These are phyloP conservation scores for Rutstroemia sp. DNA, from an alignment of 2,329 filamentous ascomycete genomes.

Conservation along the genomic window DNA sequence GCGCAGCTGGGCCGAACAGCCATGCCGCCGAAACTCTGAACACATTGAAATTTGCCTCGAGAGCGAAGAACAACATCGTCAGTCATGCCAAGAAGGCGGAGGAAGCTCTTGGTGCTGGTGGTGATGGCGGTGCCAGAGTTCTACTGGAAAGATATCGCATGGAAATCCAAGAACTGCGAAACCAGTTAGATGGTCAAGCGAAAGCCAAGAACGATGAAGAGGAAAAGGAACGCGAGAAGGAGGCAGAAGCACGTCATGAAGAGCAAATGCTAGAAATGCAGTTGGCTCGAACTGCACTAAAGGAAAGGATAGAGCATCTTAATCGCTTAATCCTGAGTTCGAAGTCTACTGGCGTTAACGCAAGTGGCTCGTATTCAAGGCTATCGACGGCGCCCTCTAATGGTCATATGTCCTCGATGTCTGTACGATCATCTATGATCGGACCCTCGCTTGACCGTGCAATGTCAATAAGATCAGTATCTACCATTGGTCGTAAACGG, in stretches of 20 bases:
- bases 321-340: slow-evolving; percentile 93
- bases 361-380: slow-evolving; percentile 61
- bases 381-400: slow-evolving; percentile 39
- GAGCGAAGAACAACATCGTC: slow-evolving; percentile 96
- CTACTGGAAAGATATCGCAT: slow-evolving; percentile 87
- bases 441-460: slow-evolving; percentile 58
- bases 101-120: slow-evolving; percentile 67
- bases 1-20: slow-evolving; percentile 59
- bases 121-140: slow-evolving; percentile 80
- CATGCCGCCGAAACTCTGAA: slow-evolving; percentile 88
- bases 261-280: slow-evolving; percentile 99
- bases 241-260: slow-evolving; percentile 81
- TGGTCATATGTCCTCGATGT: slow-evolving; percentile 43
- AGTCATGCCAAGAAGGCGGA: slow-evolving; percentile 94
- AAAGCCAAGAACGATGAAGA: slow-evolving; percentile 62
- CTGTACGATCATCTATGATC: slow-evolving; percentile 62
- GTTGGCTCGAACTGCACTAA: slow-evolving; percentile 86
- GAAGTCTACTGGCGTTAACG: slow-evolving; percentile 91
- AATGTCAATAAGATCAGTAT: slow-evolving; percentile 55
- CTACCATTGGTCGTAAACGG: slow-evolving; percentile 26
- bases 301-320: slow-evolving; percentile 94
- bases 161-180: slow-evolving; percentile 56
- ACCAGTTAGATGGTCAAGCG: slow-evolving; percentile 76
- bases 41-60: slow-evolving; percentile 91
- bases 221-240: slow-evolving; percentile 66